Evolutionary conservation across 306 rosid species (phyloP), one percentile per base, ranked within the genome.

Genomic region (Leucaena leucocephala): DNA sequence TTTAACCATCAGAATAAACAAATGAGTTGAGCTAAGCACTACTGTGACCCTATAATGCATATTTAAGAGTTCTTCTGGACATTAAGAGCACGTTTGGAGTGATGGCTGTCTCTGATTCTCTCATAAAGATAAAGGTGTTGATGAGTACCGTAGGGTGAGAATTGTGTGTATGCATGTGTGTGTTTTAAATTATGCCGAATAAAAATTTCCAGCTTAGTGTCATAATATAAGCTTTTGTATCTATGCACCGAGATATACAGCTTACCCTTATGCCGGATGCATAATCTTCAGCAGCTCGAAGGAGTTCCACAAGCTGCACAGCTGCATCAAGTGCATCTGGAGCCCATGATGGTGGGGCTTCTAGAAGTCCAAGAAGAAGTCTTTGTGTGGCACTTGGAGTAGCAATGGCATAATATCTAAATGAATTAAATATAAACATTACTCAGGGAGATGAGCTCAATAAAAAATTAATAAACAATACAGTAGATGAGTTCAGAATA

Each of bases 301-400:
- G 99, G 50, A 95, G 99, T 78, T 93, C 98, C 86, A 95, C 99
- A 66, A 95, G 98, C 87, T 95, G 99, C 65, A 95, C 98, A 70
- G 98, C 96, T 27, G 99, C 99, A 85, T 95, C 99, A 71, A 95
- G 99, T 72, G 99, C 99, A 88, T 95, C 99, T 15, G 99, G 99
- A 80, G 99, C 99, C 99, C 99, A 95, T 4, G 99, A 95, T 27
- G 99, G 99, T 7, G 99, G 99, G 71, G 99, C 99, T 89, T 95
- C 99, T 74, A 95, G 84, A 81, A 95, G 99, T 78, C 99, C 99
- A 77, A 93, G 93, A 85, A 95, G 98, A 84, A 95, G 99, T 88
- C 99, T 93, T 81, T 95, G 99, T 52, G 99, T 95, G 81, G 99
- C 98, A 90, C 99, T 95, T 78, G 99, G 99, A 78, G 98, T 95